phyloP scores from a whole-genome alignment of 257 asterid species.

The Fraxinus americana region DNA sequence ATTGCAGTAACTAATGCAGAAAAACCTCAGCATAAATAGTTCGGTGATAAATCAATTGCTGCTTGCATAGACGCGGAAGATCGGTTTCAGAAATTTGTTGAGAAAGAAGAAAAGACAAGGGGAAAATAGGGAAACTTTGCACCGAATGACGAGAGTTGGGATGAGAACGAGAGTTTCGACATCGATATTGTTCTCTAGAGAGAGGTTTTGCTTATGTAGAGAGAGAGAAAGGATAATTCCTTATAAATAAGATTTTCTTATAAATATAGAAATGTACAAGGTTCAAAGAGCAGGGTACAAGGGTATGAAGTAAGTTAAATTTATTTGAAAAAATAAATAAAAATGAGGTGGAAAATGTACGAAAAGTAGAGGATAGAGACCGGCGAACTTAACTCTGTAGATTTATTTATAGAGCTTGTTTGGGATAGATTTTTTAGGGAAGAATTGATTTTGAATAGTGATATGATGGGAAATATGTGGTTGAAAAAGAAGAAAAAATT shows the following conservation, averaged over 20 bases:
- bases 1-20: background rate
- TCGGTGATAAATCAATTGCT: background rate
- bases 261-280: background rate
- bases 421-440: too few species aligned
- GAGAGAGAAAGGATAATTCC: background rate
- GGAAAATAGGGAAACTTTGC: constrained; percentile 5
- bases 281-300: constrained; percentile 14
- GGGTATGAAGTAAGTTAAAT: background rate
- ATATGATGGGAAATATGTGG: too few species aligned
- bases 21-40: background rate
- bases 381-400: constrained; percentile 16
- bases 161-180: background rate
- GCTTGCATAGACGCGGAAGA: background rate
- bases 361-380: constrained; percentile 23
- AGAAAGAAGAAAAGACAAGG: constrained; percentile 8
- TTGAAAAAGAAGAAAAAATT: too few species aligned
- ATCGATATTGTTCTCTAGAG: background rate
- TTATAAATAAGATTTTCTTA: too few species aligned
- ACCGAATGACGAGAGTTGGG: constrained; percentile 13
- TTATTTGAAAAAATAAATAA: background rate
- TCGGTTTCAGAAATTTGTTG: background rate
- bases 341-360: constrained; percentile 8
- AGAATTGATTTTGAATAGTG: too few species aligned
- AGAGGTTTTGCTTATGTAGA: constrained; percentile 26
- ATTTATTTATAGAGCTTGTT: too few species aligned